Base-by-base conservation (phyloP, 176 grass and related monocot genomes). In the Paspalum notatum region DNA sequence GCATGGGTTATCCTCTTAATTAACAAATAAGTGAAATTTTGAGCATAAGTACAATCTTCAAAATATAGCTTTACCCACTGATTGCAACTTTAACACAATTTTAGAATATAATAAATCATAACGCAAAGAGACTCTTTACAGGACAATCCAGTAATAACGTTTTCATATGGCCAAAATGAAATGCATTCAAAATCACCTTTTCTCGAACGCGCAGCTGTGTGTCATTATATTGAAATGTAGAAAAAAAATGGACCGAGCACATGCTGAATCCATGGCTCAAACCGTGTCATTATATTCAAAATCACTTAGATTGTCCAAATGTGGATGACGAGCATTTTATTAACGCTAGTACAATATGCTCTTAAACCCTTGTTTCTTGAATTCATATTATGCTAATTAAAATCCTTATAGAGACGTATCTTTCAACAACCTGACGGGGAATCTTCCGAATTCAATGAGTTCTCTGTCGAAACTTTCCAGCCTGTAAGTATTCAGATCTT, bases 401-500 rank as follows among this genome's bases (percentile, higher is more conserved):
- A 71, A 74, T 62, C 43, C 42, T 73, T 71, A 17, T 86, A 99
- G 96, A 78, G 96, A 95, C 80, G 12, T 95, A 58, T 99, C 96
- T 66, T 99, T 93, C 89, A 99, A 99, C 79, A 86, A 86, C 68
- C 56, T 99, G 52, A 75, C 84, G 3, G 93, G 96, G 53, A 85
- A 84, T 61, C 76, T 99, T 80, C 96, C 96, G 44, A 59, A 41
- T 73, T 93, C 96, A 84, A n/a, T 95, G 76, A 61, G 58, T 5
- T 93, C 82, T 44, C 53, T 95, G 57, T 90, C 93, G 82, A 93
- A 91, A 87, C 86, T 95, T 73, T 93, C 92, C 80, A 90, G 89
- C 76, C 82, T 99, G 96, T 99, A 85, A 85, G 90, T 91, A 80
- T 68, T 59, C 9, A 45, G 4, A 81, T 42, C 4, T 57, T 27